Conservation (phyloP, 768 basidiomycete species). For the Amanita polypyramis region DNA sequence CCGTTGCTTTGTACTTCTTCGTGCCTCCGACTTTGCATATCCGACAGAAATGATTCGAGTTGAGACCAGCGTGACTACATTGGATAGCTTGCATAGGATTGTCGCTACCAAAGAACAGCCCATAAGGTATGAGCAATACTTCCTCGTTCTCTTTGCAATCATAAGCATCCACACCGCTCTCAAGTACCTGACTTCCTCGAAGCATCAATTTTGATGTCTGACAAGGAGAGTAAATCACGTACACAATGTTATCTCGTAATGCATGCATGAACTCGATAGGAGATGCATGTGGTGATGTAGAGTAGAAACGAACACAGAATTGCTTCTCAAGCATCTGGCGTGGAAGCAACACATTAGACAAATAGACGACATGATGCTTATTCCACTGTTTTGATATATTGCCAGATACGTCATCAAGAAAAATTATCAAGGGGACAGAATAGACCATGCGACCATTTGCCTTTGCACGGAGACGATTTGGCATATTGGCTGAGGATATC, state of each 20-base stretch:
- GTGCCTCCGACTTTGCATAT: slow-evolving; percentile 24
- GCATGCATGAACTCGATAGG: slow-evolving; percentile 22
- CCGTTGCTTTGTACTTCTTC: slow-evolving; percentile 7
- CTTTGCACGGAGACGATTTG: slow-evolving; percentile 17
- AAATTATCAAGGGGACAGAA: slow-evolving; percentile 25
- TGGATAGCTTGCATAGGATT: slow-evolving; percentile 39
- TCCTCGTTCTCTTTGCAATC: slow-evolving; percentile 13
- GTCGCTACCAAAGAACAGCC: slow-evolving; percentile 28
- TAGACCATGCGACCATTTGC: slow-evolving; percentile 21
- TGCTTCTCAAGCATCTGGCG: slow-evolving; percentile 21
- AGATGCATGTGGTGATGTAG: slow-evolving; percentile 21
- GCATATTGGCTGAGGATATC: not conserved
- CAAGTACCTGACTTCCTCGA: too few species aligned
- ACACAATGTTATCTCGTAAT: slow-evolving; percentile 12
- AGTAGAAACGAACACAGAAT: slow-evolving; percentile 17
- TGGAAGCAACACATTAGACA: slow-evolving; percentile 21
- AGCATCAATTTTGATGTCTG: not conserved
- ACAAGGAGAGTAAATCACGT: not conserved
- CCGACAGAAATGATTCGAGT: slow-evolving; percentile 29
- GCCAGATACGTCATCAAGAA: slow-evolving; percentile 35
- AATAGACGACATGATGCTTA: slow-evolving; percentile 27
- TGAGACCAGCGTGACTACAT: slow-evolving; percentile 31
- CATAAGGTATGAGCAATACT: slow-evolving; percentile 16
- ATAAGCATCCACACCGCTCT: slow-evolving; percentile 27
- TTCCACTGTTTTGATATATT: slow-evolving; percentile 40